Percentiles rank a stretch among this genome's conserved stretches.
Conservation (phyloP, 352 stramenopile species). For the Globisporangium recalcitrans region DNA sequence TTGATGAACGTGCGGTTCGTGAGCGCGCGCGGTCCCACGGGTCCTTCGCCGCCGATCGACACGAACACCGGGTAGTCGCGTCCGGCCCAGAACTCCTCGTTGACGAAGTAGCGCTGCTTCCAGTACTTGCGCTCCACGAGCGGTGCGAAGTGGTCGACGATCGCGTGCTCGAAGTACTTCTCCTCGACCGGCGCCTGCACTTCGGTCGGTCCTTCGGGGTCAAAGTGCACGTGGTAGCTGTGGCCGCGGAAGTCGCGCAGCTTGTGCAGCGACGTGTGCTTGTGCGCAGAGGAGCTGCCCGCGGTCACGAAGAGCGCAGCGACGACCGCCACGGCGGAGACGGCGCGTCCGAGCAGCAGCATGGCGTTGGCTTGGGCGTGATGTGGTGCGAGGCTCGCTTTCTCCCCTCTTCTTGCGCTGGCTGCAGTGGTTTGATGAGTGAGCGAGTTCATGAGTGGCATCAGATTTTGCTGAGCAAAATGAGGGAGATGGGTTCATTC, state of each 20-base stretch:
- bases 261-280: slow-evolving; percentile 9
- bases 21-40: slow-evolving; percentile 46
- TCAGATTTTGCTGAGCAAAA: background rate
- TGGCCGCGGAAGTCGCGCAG: slow-evolving; percentile 65
- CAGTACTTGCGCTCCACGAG: slow-evolving; percentile 55
- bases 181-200: slow-evolving; percentile 38
- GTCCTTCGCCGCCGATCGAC: slow-evolving; percentile 81
- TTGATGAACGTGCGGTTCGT: slow-evolving; percentile 78
- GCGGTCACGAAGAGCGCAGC: background rate
- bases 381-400: background rate
- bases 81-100: slow-evolving; percentile 81
- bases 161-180: slow-evolving; percentile 49
- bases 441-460: background rate
- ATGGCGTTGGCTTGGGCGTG: background rate
- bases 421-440: background rate
- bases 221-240: slow-evolving; percentile 56
- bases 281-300: slow-evolving; percentile 14
- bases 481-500: too few species aligned
- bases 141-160: slow-evolving; percentile 70
- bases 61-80: slow-evolving; percentile 83
- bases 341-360: slow-evolving; percentile 1
- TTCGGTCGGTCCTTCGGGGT: slow-evolving; percentile 24
- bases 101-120: slow-evolving; percentile 89
- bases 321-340: background rate
- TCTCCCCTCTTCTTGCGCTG: background rate